Conservation (phyloP, 148 eudicot genomes). For the Dianthus caryophyllus region DNA sequence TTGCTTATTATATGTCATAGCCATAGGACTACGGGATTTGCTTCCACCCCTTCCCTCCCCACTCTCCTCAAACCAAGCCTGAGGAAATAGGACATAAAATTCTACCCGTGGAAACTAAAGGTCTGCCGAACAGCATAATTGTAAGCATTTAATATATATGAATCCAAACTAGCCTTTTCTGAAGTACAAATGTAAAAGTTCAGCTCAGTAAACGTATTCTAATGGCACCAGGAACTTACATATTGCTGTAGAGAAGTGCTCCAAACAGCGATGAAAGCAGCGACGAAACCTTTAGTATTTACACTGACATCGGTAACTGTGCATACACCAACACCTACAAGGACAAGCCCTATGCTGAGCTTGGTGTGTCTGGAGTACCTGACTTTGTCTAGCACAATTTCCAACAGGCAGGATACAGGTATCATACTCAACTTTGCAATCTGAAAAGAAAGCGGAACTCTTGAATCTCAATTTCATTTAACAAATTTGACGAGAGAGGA, state of each 20-base stretch:
- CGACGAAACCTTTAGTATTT: constrained; percentile 74
- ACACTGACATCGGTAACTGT: constrained; percentile 95
- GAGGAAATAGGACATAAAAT: no score
- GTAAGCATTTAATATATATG: no score
- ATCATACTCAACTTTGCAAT: constrained; percentile 93
- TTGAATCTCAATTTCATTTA: not conserved
- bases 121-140: no score
- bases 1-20: no score
- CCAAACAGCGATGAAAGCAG: constrained; percentile 88
- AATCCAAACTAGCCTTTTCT: no score
- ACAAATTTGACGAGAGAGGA: not conserved
- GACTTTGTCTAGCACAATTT: constrained; percentile 75
- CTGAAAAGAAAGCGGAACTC: constrained; percentile 29
- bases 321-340: constrained; percentile 88
- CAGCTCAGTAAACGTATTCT: no score
- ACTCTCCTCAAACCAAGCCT: no score
- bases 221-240: constrained; percentile 50
- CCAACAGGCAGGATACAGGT: constrained; percentile 88
- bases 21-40: no score
- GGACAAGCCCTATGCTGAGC: constrained; percentile 80
- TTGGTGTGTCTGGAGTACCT: constrained; percentile 91
- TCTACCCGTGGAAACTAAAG: no score
- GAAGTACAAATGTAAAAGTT: no score
- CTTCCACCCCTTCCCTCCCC: no score
- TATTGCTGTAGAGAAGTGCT: constrained; percentile 86